Base-by-base conservation (phyloP, 352 stramenopile species). In the Phytopythium aichiense region DNA sequence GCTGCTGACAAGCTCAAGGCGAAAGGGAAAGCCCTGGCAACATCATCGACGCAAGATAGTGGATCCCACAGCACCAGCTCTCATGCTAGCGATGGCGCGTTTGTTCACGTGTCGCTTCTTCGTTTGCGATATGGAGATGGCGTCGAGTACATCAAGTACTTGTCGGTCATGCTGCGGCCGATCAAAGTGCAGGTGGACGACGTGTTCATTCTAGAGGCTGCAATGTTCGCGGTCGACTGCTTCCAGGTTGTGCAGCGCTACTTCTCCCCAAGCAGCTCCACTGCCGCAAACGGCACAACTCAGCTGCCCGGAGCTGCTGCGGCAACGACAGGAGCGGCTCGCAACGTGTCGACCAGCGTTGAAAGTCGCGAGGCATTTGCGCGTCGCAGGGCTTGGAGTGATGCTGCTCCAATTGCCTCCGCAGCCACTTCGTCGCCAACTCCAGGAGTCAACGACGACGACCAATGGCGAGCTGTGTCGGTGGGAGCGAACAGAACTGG, bases 81-180 rank as follows among this genome's bases (percentile, higher is more conserved):
- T 59, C 22, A 53, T 68, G 16, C 46, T 42, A 4, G n/a, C 8
- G 13, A 4, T 31, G 57, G 67, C 65, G 37, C 76, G 11, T 93
- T 94, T 28, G 79, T 96, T 12, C 87, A 96, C 56, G 35, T 94
- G 9, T 96, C 87, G 6, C 61, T 92, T 9, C 71, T 94, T 18
- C 75, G 84, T n/a, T 66, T 94, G 0, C 82, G 77, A 57, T 94
- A 94, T 38, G 84, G 87, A 15, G 80, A 88, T 16, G 85, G 90
- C 35, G 87, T 95, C 40, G 86, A 96, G 61, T 96, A 94, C 52
- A 87, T 94, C 62, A 92, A 94, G 61, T 95, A 95, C 49, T 74
- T 95, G 18, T 92, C 87, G 1, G 77, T 79, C 1, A 91, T 95
- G 79, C 66, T 95, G 58, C 87, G 92, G 49, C 87, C 87, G 4